Base-by-base conservation (phyloP, 805 yeast genomes). In the Ogataea polymorpha region DNA sequence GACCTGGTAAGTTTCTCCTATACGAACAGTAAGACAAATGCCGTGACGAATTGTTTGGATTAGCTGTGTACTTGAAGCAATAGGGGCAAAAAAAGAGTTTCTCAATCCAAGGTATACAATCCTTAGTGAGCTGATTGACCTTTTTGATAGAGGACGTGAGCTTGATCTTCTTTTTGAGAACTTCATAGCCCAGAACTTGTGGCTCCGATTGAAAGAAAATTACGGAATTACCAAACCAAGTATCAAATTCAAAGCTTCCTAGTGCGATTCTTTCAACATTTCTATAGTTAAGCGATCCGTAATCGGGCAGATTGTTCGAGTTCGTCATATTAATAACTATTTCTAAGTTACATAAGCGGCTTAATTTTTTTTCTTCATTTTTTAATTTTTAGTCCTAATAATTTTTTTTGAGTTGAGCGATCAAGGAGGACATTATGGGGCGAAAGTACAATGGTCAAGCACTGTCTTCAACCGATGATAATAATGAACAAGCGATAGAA, bases 191-290 rank as follows among this genome's bases (percentile, higher is more conserved):
- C 37, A 77, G 50, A 3, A 65, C 62, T 33, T 64, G 62, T 24
- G 72, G 72, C 43, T 70, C 72, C 11, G 61, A 63, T 34, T 70
- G 69, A 14, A 47, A 39, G 48, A 89, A 86, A 58, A 87, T 83
- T 1, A 88, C 95, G 3, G 86, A 76, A 53, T 85, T 84, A 0
- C 95, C 93, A 58, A 84, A 89, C 96, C 97, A 88, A 2, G 97
- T 82, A 40, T 79, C 73, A 46, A 90, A 79, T 44, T 74, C 74
- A 50, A 70, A 73, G 15, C 73, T 70, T 0, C 96, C 97, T 46
- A 86, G 76, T 24, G 71, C 73, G 7, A 91, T 86, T 18, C 73
- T 60, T 6, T 59, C 62, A 31, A 90, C 80, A 66, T 90, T 90
- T 11, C 86, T 70, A 40, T 65, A 59, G 32, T 77, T 72, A 25